These are phyloP conservation scores for Mesembryanthemum crystallinum DNA, from an alignment of 148 eudicot genomes.

Conservation along the genomic window DNA sequence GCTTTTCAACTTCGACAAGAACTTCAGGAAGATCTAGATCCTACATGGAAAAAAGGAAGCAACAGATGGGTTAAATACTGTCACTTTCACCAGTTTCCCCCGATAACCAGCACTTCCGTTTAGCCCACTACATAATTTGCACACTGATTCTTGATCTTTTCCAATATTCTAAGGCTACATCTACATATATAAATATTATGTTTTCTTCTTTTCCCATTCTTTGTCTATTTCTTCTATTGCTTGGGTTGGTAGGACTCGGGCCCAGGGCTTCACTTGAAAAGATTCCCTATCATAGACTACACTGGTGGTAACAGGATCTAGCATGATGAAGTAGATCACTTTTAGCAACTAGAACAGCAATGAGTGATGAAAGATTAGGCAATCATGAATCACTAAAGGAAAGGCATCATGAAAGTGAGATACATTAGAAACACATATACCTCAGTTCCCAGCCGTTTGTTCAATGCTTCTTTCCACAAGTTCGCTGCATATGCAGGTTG, in stretches of 20 bases:
- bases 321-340: not conserved
- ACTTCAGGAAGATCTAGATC: conserved; percentile 71
- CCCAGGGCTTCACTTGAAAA: not conserved
- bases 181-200: no score
- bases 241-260: not conserved
- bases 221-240: no score
- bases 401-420: not conserved
- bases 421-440: conserved; percentile 28
- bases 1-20: conserved; percentile 83
- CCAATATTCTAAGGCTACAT: not conserved
- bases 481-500: conserved; percentile 89
- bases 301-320: not conserved
- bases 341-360: not conserved
- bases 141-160: not conserved
- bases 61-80: not conserved
- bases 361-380: not conserved
- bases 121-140: not conserved
- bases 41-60: conserved; percentile 38
- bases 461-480: conserved; percentile 94
- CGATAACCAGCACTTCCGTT: not conserved
- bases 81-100: not conserved
- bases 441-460: conserved; percentile 88
- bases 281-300: not conserved
- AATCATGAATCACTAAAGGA: not conserved
- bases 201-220: no score